Evolutionary conservation across 2,329 filamentous ascomycete genomes (phyloP), one percentile per base, ranked within the genome.

Genomic region (Paecilomyces variotii): DNA sequence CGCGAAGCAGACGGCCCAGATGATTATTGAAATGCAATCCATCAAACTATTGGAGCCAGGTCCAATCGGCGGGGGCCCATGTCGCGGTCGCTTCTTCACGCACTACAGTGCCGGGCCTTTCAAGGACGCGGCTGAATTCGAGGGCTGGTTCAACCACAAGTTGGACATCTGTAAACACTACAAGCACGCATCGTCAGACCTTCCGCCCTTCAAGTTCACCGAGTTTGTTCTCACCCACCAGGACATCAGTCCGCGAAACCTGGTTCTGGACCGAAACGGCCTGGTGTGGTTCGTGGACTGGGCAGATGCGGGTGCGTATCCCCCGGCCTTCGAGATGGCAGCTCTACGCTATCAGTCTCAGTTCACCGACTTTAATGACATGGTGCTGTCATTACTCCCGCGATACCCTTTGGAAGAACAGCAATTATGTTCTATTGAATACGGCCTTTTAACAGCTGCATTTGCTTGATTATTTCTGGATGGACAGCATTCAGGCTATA

Each of bases 101-200:
- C 52, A 67, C 54, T 67, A 64, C 55, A 63, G 65, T 50, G 67
- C 62, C n/a, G n/a, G n/a, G n/a, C n/a, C n/a, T n/a, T n/a, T n/a
- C n/a, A n/a, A n/a, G n/a, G n/a, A n/a, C n/a, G n/a, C n/a, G n/a
- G n/a, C n/a, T n/a, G n/a, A n/a, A n/a, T n/a, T n/a, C n/a, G 62
- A 67, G 53, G 61, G 12, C 26, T 67, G 62, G 65, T 68, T 69
- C 51, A 68, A 70, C 45, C 67, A 68, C 57, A 70, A 68, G 54
- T 60, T 70, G 24, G 59, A 63, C 10, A 64, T 70, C 39, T 63
- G 64, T 32, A 55, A 27, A 3, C 54, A 35, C 25, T 32, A 58
- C 3, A n/a, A n/a, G n/a, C 34, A 61, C 30, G 64, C 61, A 2
- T 57, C 62, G 14, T 14, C 60, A 55, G 62, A 64, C 39, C 54